Evolutionary conservation across 2,329 filamentous ascomycete genomes (phyloP), one percentile per base, ranked within the genome.

Genomic region (Phaeosphaeria sp.): DNA sequence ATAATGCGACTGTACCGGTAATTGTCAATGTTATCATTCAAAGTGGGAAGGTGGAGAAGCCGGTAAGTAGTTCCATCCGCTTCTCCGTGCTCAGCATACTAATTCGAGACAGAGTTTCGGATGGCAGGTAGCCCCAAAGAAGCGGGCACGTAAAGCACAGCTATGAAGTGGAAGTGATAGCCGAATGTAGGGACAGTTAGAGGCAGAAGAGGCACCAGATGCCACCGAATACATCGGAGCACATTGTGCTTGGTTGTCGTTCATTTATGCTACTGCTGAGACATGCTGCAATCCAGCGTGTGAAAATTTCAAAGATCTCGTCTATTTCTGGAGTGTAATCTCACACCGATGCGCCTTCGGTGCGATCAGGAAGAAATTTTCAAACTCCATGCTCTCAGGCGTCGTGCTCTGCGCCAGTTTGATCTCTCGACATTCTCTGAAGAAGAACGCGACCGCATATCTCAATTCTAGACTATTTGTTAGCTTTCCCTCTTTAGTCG

Each of bases 1-100:
- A 82, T 62, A 69, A 76, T 56, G 77, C 79, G 10, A 78, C 72
- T 30, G 80, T 78, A 13, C 82, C 83, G 0, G 82, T 81, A 1
- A 75, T 87, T 9, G 78, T 87, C 1, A 87, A 87, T 76, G 78
- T 87, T 2, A 79, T 86, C 44, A 82, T 87, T 58, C 56, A 85
- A 64, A 76, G 78, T 56, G 78, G 77, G 50, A 78, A 80, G 68
- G 69, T 60, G 17, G 56, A 59, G 46, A 58, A 60, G 42, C 48
- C 54, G 25, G 60, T 65, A 56, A 18, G 60, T 60, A 9, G 15
- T 39, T 39, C 2, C 47, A 11, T 25, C 21, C 1, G 44, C 6
- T 25, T 9, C 3, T n/a, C n/a, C n/a, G n/a, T n/a, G n/a, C n/a
- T 7, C 30, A 5, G 17, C 23, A 17, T 30, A 30, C 23, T n/a